These are phyloP conservation scores for Rhizopogon roseolus DNA, from an alignment of 768 basidiomycete genomes.

Conservation along the genomic window DNA sequence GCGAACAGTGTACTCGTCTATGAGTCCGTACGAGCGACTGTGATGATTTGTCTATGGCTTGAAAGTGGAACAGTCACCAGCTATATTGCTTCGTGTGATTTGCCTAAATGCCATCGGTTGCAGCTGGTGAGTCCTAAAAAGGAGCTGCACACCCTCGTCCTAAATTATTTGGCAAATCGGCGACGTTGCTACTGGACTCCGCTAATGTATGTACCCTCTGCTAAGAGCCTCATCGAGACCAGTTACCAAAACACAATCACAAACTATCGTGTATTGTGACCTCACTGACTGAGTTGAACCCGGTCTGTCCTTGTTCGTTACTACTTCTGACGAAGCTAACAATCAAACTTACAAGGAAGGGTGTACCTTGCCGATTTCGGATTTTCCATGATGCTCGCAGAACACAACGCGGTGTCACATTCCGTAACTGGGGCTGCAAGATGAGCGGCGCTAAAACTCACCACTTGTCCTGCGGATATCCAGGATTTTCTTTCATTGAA, in stretches of 20 bases:
- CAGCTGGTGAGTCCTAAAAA: neutral
- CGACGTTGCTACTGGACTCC: too few relatives aligned
- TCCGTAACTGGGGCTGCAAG: neutral
- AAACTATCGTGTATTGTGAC: slow-evolving; percentile 25
- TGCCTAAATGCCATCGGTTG: neutral
- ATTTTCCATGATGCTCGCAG: slow-evolving; percentile 32
- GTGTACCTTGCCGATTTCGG: slow-evolving; percentile 33
- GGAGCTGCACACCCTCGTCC: too few relatives aligned
- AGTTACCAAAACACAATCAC: neutral
- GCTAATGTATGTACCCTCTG: too few relatives aligned
- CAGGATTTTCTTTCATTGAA: neutral
- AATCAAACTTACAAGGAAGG: neutral
- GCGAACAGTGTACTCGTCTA: too few relatives aligned
- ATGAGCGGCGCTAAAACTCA: neutral
- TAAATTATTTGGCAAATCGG: too few relatives aligned
- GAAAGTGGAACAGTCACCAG: too few relatives aligned
- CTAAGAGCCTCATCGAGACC: too few relatives aligned
- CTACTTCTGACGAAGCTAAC: neutral
- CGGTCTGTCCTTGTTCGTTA: too few relatives aligned
- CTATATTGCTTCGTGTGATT: neutral
- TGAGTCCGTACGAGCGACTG: too few relatives aligned
- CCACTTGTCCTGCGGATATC: neutral
- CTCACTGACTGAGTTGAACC: slow-evolving; percentile 17
- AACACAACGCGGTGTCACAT: slow-evolving; percentile 23
- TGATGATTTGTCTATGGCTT: too few relatives aligned